Base-by-base conservation (phyloP, 306 rosid species). In the Herpetospermum pedunculosum region DNA sequence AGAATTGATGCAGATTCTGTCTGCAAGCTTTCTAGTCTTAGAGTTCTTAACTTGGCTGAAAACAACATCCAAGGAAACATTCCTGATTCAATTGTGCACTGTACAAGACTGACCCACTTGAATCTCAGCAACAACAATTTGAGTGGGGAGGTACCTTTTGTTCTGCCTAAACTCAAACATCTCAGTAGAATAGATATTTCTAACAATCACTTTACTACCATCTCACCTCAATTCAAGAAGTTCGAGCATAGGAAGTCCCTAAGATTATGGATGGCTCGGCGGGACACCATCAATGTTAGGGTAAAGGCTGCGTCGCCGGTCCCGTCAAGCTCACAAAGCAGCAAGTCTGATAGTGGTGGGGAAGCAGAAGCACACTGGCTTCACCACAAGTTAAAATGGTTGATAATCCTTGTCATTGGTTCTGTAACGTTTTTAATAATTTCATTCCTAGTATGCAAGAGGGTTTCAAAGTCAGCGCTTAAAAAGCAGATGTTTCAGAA, bases 81-180 rank as follows among this genome's bases (percentile, higher is more conserved):
- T 73, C 77, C 83, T 23, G 18, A 43, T 68, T 82, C 88, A 15
- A 72, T 86, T 74, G 25, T 78, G 77, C 59, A 76, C 23, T 88
- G 96, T 80, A 78, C 74, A 75, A 82, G 80, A 73, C 77, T 92
- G 81, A 41, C 75, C 41, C 78, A 77, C 73, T 79, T 86, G 34
- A 86, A 92, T 82, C 71, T 87, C 15, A 82, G 87, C 50, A 72
- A 70, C 79, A 88, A 87, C 77, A 72, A 79, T 53, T 63, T 89
- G 71, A 86, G 83, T 77, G 96, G 96, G 57, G 82, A 21, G 69
- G 35, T 92, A 49, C 89, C 96, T 25, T 50, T 60, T 65, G 81
- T 79, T 79, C 78, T 92, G 40, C 67, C 70, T 46, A 85, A 64
- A 53, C 55, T 92, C 68, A 83, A 81, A 76, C 23, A 77, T 82